Evolutionary conservation across 768 basidiomycete species (phyloP).

Genomic region (Imleria badia): DNA sequence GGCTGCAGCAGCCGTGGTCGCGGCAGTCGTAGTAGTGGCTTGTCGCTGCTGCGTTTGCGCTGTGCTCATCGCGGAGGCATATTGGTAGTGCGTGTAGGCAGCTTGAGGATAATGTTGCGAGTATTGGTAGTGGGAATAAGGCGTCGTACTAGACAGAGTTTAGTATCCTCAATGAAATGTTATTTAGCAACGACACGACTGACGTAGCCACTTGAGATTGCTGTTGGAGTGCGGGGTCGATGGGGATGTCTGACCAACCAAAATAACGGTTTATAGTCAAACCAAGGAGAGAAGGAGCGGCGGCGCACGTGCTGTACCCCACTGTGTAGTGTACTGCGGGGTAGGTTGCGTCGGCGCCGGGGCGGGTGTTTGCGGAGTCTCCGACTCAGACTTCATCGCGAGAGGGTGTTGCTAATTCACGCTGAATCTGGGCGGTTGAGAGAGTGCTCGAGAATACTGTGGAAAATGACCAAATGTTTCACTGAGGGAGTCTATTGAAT

Average conservation of each 20-base stretch:
- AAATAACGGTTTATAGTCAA: not conserved
- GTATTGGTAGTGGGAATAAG: slow-evolving; percentile 50
- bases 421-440: not conserved
- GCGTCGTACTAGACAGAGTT: slow-evolving; percentile 37
- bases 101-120: slow-evolving; percentile 39
- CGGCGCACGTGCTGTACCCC: slow-evolving; percentile 39
- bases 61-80: slow-evolving; percentile 30
- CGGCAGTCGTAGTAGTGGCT: slow-evolving; percentile 12
- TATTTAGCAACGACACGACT: slow-evolving; percentile 13
- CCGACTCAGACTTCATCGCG: slow-evolving; percentile 45
- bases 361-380: slow-evolving; percentile 34
- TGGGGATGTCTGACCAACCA: slow-evolving; percentile 51
- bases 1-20: slow-evolving; percentile 16
- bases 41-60: slow-evolving; percentile 35
- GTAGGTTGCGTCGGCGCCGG: slow-evolving; percentile 30
- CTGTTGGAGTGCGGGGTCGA: slow-evolving; percentile 68
- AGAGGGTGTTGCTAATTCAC: not conserved
- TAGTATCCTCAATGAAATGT: not conserved
- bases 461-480: too few relatives aligned
- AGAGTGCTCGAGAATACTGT: not conserved
- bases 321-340: slow-evolving; percentile 38
- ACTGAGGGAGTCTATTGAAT: not conserved
- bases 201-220: slow-evolving; percentile 50
- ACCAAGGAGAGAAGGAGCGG: not conserved
- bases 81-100: slow-evolving; percentile 45